phyloP scores from a whole-genome alignment of 805 yeast genomes.

The Saturnispora besseyi region DNA sequence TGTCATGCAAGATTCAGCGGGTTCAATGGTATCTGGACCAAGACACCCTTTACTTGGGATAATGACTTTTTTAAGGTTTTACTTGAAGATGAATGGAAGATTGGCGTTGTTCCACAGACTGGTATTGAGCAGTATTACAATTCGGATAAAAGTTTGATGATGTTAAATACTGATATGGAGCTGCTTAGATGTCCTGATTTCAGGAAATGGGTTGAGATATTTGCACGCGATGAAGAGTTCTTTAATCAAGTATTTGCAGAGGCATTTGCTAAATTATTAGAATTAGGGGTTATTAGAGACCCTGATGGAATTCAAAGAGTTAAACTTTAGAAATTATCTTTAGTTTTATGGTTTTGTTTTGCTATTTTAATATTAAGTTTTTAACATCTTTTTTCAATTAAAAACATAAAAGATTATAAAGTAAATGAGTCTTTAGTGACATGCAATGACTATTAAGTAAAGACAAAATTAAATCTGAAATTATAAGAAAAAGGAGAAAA shows the following conservation, averaged over 20 bases:
- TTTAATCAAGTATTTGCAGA: slow-evolving; percentile 58
- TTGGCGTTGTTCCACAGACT: slow-evolving; percentile 32
- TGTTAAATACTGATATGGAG: slow-evolving; percentile 78
- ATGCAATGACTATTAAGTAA: neutral
- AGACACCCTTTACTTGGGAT: slow-evolving; percentile 32
- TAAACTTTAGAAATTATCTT: slow-evolving; percentile 14
- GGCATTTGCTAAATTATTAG: slow-evolving; percentile 59
- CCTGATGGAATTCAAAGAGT: slow-evolving; percentile 25
- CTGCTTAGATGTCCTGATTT: slow-evolving; percentile 49
- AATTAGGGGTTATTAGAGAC: slow-evolving; percentile 33
- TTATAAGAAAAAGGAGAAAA: neutral
- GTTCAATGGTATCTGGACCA: slow-evolving; percentile 42
- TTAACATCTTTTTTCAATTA: neutral
- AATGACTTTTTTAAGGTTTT: slow-evolving; percentile 38
- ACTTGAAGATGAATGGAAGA: slow-evolving; percentile 38
- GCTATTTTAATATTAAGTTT: neutral
- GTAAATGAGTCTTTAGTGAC: neutral
- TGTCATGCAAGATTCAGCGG: slow-evolving; percentile 53
- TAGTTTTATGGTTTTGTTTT: neutral
- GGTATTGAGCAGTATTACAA: slow-evolving; percentile 34
- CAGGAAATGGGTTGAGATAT: slow-evolving; percentile 50
- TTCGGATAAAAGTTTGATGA: slow-evolving; percentile 47
- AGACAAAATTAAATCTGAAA: neutral
- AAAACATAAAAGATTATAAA: neutral
- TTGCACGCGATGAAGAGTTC: slow-evolving; percentile 53